Evolutionary conservation across 495 filamentous ascomycete species (phyloP).

Genomic region (Podospora didyma): DNA sequence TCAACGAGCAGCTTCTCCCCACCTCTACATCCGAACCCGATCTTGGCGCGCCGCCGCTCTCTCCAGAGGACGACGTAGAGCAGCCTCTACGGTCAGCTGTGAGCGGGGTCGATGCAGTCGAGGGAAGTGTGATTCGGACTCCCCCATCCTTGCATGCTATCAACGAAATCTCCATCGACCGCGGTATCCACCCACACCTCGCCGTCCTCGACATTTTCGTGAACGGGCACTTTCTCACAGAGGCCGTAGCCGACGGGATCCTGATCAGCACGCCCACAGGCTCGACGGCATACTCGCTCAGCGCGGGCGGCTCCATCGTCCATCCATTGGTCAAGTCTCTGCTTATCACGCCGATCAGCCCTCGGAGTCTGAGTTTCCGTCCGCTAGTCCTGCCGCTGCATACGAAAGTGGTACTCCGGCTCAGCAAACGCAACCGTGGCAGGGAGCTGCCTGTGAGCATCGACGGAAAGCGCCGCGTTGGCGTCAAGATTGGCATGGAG

Average conservation of each 20-base stretch:
- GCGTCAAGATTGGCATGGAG: slow-evolving; percentile 77
- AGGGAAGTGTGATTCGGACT: neutral
- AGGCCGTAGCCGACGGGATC: slow-evolving; percentile 91
- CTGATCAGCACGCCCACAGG: slow-evolving; percentile 92
- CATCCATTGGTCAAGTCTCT: slow-evolving; percentile 86
- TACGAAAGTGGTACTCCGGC: slow-evolving; percentile 75
- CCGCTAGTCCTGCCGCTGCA: slow-evolving; percentile 85
- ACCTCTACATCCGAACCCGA: slow-evolving; percentile 41
- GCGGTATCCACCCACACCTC: slow-evolving; percentile 83
- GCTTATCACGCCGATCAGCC: slow-evolving; percentile 90
- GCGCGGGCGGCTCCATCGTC: slow-evolving; percentile 87
- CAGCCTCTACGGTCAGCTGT: neutral
- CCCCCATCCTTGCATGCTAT: slow-evolving; percentile 69
- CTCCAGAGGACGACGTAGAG: neutral
- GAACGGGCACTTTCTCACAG: slow-evolving; percentile 79
- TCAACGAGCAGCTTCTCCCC: slow-evolving; percentile 44
- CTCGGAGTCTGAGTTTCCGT: slow-evolving; percentile 85
- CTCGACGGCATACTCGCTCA: slow-evolving; percentile 91
- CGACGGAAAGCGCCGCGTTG: slow-evolving; percentile 73
- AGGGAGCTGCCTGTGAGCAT: slow-evolving; percentile 84
- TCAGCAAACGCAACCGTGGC: slow-evolving; percentile 79
- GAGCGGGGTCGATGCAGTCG: neutral
- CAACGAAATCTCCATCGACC: slow-evolving; percentile 92
- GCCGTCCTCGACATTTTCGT: slow-evolving; percentile 86
- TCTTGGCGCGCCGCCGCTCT: slow-evolving; percentile 24